Base-by-base conservation (phyloP, 495 filamentous ascomycete genomes). In the Penicillium coffeae region DNA sequence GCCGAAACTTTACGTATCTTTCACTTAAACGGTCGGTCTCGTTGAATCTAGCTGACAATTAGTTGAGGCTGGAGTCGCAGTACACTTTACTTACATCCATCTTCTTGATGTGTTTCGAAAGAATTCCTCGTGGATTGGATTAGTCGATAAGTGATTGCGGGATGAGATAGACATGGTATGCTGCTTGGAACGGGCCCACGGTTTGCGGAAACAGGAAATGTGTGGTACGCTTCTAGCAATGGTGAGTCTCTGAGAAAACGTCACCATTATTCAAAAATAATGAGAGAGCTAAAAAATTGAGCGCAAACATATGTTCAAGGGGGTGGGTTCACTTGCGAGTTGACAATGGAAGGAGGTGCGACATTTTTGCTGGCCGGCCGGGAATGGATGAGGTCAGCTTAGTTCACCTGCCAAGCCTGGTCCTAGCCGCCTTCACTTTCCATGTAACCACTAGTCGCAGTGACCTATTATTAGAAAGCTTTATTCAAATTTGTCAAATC, bases 1-100 rank as follows among this genome's bases (percentile, higher is more conserved):
- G 58, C 21, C 41, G 49, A 46, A 67, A 63, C 43, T 62, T 56
- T 50, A 64, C 52, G 34, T 59, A 63, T 63, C 59, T 15, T 56
- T 67, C 57, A 12, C 47, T 55, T 14, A 63, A 48, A 40, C 55
- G 59, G 10, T 58, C 51, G 38, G 36, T 33, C 39, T 67, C 64
- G 47, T 63, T 61, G 50, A 61, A 58, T 55, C 59, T 67, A 27
- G 21, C 42, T 22, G 14, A 30, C 2, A 20, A 14, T 59, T 19
- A 59, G 47, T 18, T 39, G 9, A 13, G 27, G 50, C 16, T 6
- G 35, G 48, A 52, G 21, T 4, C 12, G 49, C 35, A 42, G 15
- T 36, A 52, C 37, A 15, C 7, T 46, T 38, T 2, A 50, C 52
- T 14, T 42, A 59, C 54, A 59, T 59, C 56, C 56, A 61, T 54